Conservation (phyloP, 495 filamentous ascomycete species). For the Xylaria telfairii region DNA sequence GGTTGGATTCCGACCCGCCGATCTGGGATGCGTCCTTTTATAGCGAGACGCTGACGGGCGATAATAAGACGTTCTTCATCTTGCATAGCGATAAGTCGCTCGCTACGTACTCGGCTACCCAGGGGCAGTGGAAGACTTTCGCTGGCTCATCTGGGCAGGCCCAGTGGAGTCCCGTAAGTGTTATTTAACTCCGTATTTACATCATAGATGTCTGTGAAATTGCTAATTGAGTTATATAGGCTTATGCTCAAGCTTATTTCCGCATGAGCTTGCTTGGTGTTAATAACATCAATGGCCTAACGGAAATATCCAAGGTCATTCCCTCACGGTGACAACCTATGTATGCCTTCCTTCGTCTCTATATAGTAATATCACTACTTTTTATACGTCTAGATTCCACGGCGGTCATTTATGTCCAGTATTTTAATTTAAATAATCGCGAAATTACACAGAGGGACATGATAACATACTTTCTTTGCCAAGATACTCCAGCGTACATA, state of each 20-base stretch:
- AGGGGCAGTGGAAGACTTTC: conserved; percentile 39
- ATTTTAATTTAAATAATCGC: background rate
- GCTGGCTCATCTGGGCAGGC: conserved; percentile 35
- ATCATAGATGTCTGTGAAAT: background rate
- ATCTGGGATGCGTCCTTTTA: conserved; percentile 54
- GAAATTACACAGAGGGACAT: too few species aligned
- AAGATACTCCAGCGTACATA: too few species aligned
- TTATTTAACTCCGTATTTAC: background rate
- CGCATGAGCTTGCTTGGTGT: conserved; percentile 50
- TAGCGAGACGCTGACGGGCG: conserved; percentile 42
- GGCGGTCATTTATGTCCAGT: background rate
- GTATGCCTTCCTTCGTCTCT: background rate
- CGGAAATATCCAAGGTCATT: conserved; percentile 45
- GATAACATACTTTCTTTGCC: too few species aligned
- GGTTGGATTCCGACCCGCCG: conserved; percentile 46
- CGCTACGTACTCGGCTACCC: conserved; percentile 42
- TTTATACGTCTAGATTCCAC: background rate
- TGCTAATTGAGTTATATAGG: conserved; percentile 28
- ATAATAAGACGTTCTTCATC: conserved; percentile 51
- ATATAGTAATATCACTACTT: background rate
- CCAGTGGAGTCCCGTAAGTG: conserved; percentile 44
- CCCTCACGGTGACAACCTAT: conserved; percentile 28
- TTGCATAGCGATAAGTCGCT: conserved; percentile 53
- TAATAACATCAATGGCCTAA: conserved; percentile 49
- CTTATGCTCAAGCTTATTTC: conserved; percentile 47